Evolutionary conservation across 352 stramenopile species (phyloP), one percentile per base, ranked within the genome.

Genomic region (Globisporangium splendens): DNA sequence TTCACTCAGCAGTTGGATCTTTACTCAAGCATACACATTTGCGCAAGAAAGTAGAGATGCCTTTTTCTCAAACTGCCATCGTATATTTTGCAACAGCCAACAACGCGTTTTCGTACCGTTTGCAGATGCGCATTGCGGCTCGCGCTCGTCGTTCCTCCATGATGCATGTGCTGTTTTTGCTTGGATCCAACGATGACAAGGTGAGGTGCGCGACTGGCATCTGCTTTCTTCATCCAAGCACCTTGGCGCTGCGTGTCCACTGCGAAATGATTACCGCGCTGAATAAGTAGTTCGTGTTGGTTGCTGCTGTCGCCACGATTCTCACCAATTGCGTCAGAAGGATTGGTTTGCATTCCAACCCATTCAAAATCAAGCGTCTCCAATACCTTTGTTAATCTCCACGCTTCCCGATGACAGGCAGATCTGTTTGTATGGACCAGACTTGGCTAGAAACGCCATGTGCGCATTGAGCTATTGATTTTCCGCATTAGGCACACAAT

Each of bases 1-100:
- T 56, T 84, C 76, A 7, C 80, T 72, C 0, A 89, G 64, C 42
- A 81, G 74, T 46, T 84, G 70, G 33, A 89, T 86, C 79, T 89
- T 22, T 39, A 15, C 22, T 20, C 12, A 47, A 5, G 39, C 39
- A 33, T 33, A 49, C 17, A 59, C 33, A 15, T 35, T 35, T 35
- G 5, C 28, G 28, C 28, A 35, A 35, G 28, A 35, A 35, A 10
- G 8, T 35, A 35, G 28, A 35, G 7, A 35, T 10, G 28, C 28
- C 28, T 8, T 35, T 35, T 10, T 35, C 28, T 35, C 28, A 35
- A 11, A 35, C 10, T 35, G 28, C 28, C 28, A 10, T 10, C 28
- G 10, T 35, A 35, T 8, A 35, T 1, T 35, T 35, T 6, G 28
- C 5, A 35, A 35, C 28, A 35, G 47, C 20, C 20, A 49, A 5